phyloP scores from a whole-genome alignment of 1,284 basidiomycete genomes.

The Malassezia furfur region DNA sequence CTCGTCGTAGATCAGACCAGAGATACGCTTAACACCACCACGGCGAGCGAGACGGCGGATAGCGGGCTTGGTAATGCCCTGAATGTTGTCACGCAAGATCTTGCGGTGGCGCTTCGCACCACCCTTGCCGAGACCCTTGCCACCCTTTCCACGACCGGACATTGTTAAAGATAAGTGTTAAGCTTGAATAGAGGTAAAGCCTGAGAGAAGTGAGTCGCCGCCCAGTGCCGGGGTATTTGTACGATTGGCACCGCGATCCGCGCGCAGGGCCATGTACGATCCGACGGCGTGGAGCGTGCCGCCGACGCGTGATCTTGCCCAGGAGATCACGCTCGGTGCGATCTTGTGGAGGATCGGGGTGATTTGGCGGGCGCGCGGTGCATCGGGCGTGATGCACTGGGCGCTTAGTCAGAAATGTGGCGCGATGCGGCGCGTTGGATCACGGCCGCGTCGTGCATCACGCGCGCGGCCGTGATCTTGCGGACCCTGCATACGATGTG shows the following conservation, averaged over 20 bases:
- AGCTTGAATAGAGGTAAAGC: conserved; percentile 2
- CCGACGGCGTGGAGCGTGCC: not conserved
- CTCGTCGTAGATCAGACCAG: conserved; percentile 89
- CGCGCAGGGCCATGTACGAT: not conserved
- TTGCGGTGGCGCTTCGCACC: conserved; percentile 49
- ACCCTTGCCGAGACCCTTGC: conserved; percentile 49
- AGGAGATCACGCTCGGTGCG: not conserved
- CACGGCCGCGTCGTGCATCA: not conserved
- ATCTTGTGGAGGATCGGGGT: not conserved
- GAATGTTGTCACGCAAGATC: conserved; percentile 46
- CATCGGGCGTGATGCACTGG: not conserved
- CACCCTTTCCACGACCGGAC: conserved; percentile 47
- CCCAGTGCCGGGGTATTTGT: conserved; percentile 16
- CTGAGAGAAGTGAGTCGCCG: not conserved
- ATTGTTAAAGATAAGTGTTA: conserved; percentile 22
- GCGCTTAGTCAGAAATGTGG: not conserved
- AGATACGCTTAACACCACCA: conserved; percentile 57
- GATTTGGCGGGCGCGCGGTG: not conserved
- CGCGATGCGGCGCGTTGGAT: not conserved
- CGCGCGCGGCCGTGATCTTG: not conserved
- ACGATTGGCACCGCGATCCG: not conserved
- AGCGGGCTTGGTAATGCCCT: conserved; percentile 77
- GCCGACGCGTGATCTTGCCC: conserved; percentile 4
- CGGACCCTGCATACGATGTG: too few relatives aligned
- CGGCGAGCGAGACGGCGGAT: conserved; percentile 90